Base-by-base conservation (phyloP, 2,329 filamentous ascomycete genomes). In the Colletotrichum lini region DNA sequence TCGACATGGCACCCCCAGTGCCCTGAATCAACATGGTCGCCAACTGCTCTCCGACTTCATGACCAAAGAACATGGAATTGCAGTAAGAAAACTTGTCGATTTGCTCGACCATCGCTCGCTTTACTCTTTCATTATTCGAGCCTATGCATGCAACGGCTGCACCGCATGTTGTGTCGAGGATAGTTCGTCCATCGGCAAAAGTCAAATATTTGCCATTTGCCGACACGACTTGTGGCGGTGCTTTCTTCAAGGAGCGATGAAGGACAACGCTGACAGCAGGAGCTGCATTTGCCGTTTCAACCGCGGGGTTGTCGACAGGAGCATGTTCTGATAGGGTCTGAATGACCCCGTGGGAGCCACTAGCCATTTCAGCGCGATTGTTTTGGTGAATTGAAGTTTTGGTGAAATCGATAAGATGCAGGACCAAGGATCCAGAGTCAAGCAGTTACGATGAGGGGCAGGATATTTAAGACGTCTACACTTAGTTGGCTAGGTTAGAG, bases 101-200 rank as follows among this genome's bases (percentile, higher is more conserved):
- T 75, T 94, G 92, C 15, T 84, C 76, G 5, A 83, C 79, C 50
- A 94, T 86, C 0, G 91, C 92, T 2, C 87, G 82, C 15, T 84
- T 83, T 15, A 95, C 88, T 58, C 90, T 84, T 52, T 84, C 76
- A 62, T 92, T 86, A 40, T 89, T 90, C 75, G 94, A 91, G 8
- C 93, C 94, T 12, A 96, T 82, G 77, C 91, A 92, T 12, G 90
- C 86, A 4, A 95, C 93, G 26, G 91, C 92, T 3, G 93, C 92
- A 23, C 94, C 94, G 38, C 91, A 89, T 23, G 91, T 93, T 1
- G 90, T 91, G 78, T 96, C 94, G 16, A 95, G 86, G 53, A 96
- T 87, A 5, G 52, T 63, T 16, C 73, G 63, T 45, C 74, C 74
- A 47, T 75, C 58, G 12, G 68, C 65, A 53, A 75, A 75, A 4